These are phyloP conservation scores for Ramaria sp. DNA, from an alignment of 768 basidiomycete genomes.

Conservation along the genomic window DNA sequence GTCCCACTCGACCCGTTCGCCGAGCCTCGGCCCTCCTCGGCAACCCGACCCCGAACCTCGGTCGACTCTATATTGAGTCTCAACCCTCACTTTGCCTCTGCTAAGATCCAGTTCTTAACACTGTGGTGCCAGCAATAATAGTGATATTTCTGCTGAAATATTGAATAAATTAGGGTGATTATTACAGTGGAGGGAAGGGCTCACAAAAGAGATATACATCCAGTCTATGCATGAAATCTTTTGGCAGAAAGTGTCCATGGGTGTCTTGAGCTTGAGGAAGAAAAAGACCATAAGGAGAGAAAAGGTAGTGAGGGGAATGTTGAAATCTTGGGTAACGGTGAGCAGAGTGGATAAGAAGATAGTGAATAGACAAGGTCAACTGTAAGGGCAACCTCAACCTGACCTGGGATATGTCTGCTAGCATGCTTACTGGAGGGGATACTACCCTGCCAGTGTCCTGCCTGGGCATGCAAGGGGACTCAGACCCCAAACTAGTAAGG, in stretches of 20 bases:
- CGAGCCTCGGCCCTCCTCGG: no score
- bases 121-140: conserved; percentile 22
- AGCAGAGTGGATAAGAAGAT: conserved; percentile 1
- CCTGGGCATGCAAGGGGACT: no score
- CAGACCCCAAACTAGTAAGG: no score
- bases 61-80: no score
- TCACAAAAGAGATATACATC: conserved; percentile 31
- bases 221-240: conserved; percentile 31
- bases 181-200: neutral
- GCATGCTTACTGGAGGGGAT: no score
- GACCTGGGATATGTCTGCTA: no score
- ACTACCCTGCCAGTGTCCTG: no score
- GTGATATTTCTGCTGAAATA: conserved; percentile 34
- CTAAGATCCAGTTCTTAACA: no score
- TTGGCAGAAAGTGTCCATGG: conserved; percentile 20
- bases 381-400: no score
- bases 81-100: no score
- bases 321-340: conserved; percentile 22
- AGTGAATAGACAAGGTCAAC: conserved; percentile 16
- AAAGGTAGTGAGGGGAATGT: conserved; percentile 26
- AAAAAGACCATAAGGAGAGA: conserved; percentile 20
- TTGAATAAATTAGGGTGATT: conserved; percentile 11
- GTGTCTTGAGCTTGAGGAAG: conserved; percentile 24
- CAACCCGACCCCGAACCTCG: no score
- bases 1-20: no score